Base-by-base conservation (phyloP, 2,329 filamentous ascomycete species). In the Parastagonospora nodorum region DNA sequence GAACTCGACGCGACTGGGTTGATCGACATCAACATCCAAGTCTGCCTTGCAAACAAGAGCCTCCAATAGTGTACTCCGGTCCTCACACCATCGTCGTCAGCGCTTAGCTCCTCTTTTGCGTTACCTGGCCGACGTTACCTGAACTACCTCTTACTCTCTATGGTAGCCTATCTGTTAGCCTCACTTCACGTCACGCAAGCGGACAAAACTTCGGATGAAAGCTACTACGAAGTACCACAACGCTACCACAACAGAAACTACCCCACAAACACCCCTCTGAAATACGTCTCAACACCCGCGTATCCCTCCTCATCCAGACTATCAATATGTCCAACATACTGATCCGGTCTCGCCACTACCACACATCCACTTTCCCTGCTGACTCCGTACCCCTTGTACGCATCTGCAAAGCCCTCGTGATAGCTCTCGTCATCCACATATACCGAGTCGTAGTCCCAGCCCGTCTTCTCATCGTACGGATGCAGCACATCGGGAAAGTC, bases 321-420 rank as follows among this genome's bases (percentile, higher is more conserved):
- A 5, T 75, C 75, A 15, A 82, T 60, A 44, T 65, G 74, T 0
- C 74, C 79, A 29, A 89, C 81, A 69, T 90, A 86, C 64, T 88
- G 85, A 74, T 90, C 88, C 2, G 88, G 88, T 42, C 88, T 71
- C 2, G 86, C 74, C 1, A 86, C 74, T 0, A 88, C 80, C 4
- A 85, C 72, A 53, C 82, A 84, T 0, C 87, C 87, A 15, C 71
- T 69, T 45, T 80, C 74, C 14, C 58, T 66, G 56, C 84, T 77
- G 1, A 90, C 75, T 0, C 85, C 87, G 50, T 85, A 87, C 3
- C 77, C 78, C 48, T 80, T 74, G 61, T 88, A 82, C 16, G 77
- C 74, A 47, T 77, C 68, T 1, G 72, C 76, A 63, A 73, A 73
- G 8, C 75, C 75, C 51, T 76, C 69, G 51, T 77, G 72, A 50